Conservation (phyloP, 176 grass and related monocot species). For the Urochloa ruziziensis region DNA sequence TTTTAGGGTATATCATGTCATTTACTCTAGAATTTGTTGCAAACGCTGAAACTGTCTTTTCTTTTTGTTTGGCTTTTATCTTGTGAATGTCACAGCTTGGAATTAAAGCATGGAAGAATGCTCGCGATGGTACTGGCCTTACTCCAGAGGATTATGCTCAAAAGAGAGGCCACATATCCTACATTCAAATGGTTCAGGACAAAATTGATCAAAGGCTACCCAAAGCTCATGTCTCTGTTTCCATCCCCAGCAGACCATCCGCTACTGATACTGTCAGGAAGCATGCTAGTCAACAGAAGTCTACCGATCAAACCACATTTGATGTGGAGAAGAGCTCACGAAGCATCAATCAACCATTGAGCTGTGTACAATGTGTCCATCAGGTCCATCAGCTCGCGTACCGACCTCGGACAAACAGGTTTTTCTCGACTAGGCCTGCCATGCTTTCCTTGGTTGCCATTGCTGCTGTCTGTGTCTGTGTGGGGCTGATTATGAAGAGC, state of each 20-base stretch:
- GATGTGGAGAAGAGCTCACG: conserved; percentile 29
- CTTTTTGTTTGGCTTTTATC: neutral
- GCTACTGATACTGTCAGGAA: conserved; percentile 16
- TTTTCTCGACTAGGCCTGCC: conserved; percentile 54
- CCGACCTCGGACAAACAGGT: conserved; percentile 24
- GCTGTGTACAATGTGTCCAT: conserved; percentile 54
- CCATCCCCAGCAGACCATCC: conserved; percentile 23
- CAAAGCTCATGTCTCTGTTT: conserved; percentile 37
- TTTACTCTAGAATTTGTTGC: conserved; percentile 21
- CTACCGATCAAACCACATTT: conserved; percentile 18
- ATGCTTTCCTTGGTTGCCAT: conserved; percentile 70
- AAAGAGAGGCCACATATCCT: conserved; percentile 51
- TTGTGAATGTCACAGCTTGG: conserved; percentile 48
- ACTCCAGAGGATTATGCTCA: conserved; percentile 79
- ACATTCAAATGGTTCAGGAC: conserved; percentile 69
- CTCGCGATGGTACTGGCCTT: conserved; percentile 46
- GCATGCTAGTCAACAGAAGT: neutral
- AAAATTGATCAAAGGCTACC: conserved; percentile 54
- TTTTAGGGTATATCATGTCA: conserved; percentile 1
- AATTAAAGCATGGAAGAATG: conserved; percentile 69
- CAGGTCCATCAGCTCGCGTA: conserved; percentile 30
- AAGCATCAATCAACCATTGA: neutral
- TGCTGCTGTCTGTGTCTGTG: conserved; percentile 82
- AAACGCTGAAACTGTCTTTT: neutral
- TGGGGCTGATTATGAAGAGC: conserved; percentile 74